A percentile compares a stretch with the other conserved stretches of the same genome.
Evolutionary conservation across 208 protist genomes (phyloP).

Genomic region (Acanthamoeba lenticulata): DNA sequence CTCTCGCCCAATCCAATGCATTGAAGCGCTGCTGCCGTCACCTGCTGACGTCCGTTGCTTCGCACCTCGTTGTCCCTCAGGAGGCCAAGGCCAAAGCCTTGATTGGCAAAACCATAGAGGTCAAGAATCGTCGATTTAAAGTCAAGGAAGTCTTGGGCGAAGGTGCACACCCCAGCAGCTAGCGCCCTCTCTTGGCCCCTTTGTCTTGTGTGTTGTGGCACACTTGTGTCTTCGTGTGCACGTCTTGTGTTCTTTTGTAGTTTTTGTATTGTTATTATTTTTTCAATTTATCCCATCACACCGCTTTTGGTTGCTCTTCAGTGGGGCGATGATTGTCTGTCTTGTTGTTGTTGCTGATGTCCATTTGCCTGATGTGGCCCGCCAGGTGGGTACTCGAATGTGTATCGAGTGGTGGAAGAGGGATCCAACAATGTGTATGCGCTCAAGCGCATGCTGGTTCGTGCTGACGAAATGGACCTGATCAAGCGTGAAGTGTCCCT

Average conservation of each 20-base stretch:
- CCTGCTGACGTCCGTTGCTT: too few species aligned
- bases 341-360: too few species aligned
- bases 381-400: slow-evolving; percentile 38
- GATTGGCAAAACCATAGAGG: slow-evolving; percentile 40
- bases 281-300: too few species aligned
- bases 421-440: slow-evolving; percentile 53
- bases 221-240: background rate
- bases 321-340: too few species aligned
- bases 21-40: too few species aligned
- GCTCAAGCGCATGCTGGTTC: slow-evolving; percentile 44
- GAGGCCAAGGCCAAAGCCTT: slow-evolving; percentile 21
- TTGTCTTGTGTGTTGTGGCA: background rate
- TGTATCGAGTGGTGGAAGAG: slow-evolving; percentile 62
- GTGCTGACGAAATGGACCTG: background rate
- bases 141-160: slow-evolving; percentile 51
- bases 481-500: slow-evolving; percentile 57
- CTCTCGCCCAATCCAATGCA: too few species aligned
- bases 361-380: too few species aligned
- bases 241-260: background rate
- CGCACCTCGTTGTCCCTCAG: too few species aligned
- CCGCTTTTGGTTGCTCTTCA: too few species aligned
- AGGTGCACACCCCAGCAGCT: background rate
- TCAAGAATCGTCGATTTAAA: slow-evolving; percentile 52
- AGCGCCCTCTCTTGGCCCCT: background rate
- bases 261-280: too few species aligned